Evolutionary conservation across 257 asterid species (phyloP).

Genomic region (Solanum chmielewskii): DNA sequence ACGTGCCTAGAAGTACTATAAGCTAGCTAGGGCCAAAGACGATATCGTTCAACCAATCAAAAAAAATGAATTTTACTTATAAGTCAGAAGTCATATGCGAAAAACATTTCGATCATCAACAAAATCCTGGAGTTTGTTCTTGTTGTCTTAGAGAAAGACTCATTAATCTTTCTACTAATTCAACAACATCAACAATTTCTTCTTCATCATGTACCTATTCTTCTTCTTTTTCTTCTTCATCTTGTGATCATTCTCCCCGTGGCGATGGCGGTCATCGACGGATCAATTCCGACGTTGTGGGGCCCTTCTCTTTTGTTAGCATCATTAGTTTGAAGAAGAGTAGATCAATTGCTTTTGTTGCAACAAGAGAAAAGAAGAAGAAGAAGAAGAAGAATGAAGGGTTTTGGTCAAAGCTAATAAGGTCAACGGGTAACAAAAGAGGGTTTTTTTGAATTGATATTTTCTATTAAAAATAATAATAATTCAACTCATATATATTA

Average conservation of each 20-base stretch:
- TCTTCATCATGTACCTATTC: not conserved
- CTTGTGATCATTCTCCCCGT: constrained; percentile 14
- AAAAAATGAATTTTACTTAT: constrained; percentile 16
- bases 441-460: not conserved
- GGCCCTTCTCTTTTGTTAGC: constrained; percentile 10
- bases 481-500: too few relatives aligned
- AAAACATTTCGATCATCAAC: constrained; percentile 33
- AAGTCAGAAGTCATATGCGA: constrained; percentile 27
- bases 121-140: constrained; percentile 56
- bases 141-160: constrained; percentile 49
- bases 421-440: not conserved
- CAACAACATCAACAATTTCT: not conserved
- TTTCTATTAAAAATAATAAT: not conserved
- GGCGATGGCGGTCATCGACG: constrained; percentile 15
- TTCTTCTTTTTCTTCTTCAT: constrained; percentile 11
- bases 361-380: not conserved
- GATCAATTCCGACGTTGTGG: constrained; percentile 25
- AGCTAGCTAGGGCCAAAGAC: not conserved
- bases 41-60: not conserved
- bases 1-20: not conserved
- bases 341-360: constrained; percentile 37
- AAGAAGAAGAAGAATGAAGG: not conserved
- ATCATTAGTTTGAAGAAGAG: constrained; percentile 32
- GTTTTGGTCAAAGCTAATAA: not conserved
- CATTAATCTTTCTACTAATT: constrained; percentile 7